phyloP scores from a whole-genome alignment of 2,329 filamentous ascomycete genomes.

The Aspergillus melleus region DNA sequence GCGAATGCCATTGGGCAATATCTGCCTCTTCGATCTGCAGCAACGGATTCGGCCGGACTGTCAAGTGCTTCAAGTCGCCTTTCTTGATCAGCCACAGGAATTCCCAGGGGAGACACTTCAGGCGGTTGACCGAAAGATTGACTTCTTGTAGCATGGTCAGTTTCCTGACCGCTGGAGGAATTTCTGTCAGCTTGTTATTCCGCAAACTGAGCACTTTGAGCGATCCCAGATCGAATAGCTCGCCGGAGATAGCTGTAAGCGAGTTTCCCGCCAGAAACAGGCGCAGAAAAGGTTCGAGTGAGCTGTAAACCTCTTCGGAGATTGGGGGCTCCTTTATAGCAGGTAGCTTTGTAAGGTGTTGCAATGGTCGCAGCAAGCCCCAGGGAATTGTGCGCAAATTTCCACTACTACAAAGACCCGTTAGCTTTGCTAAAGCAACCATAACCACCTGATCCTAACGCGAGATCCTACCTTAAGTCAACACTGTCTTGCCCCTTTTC shows the following conservation, averaged over 20 bases:
- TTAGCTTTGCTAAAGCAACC: not conserved
- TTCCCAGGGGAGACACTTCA: conserved; percentile 47
- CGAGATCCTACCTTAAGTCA: conserved; percentile 43
- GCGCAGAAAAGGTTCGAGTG: conserved; percentile 43
- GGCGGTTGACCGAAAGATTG: conserved; percentile 47
- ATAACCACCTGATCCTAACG: not conserved
- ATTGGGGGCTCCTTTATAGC: conserved; percentile 32
- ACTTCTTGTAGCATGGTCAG: conserved; percentile 44
- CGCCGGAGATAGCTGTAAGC: conserved; percentile 36
- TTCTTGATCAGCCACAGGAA: conserved; percentile 41
- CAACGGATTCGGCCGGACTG: conserved; percentile 43
- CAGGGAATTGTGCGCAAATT: conserved; percentile 32
- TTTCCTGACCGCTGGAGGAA: conserved; percentile 43
- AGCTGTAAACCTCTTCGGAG: conserved; percentile 38
- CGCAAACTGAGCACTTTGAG: conserved; percentile 48
- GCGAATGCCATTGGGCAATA: conserved; percentile 35
- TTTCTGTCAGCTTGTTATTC: conserved; percentile 44
- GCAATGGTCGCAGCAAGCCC: conserved; percentile 36
- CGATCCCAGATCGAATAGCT: conserved; percentile 43
- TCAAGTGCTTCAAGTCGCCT: conserved; percentile 40
- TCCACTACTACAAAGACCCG: conserved; percentile 26
- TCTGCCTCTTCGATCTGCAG: conserved; percentile 29
- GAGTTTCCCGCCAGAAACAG: conserved; percentile 47
- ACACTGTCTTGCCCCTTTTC: conserved; percentile 46
- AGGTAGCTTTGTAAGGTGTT: conserved; percentile 43